Evolutionary conservation across 148 eudicot genomes (phyloP).

Genomic region (Pharnaceum exiguum): DNA sequence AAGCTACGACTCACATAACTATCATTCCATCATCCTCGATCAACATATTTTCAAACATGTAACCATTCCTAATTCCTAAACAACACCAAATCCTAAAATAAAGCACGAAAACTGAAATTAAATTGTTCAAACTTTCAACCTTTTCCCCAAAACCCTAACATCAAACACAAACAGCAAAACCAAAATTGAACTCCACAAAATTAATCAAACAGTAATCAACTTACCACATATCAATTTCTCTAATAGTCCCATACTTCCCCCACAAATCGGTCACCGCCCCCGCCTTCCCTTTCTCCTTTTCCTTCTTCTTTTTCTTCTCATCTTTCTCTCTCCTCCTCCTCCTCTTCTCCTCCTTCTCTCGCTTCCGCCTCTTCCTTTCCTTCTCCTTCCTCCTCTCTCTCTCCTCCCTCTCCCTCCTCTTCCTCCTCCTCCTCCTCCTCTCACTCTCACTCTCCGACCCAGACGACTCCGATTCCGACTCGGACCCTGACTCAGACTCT

Average conservation of each 20-base stretch:
- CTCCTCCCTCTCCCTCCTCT: slow-evolving; percentile 2
- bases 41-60: too few species aligned
- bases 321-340: slow-evolving; percentile 8
- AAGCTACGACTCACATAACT: too few species aligned
- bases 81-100: too few species aligned
- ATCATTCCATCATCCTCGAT: too few species aligned
- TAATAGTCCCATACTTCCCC: slow-evolving; percentile 88
- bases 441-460: slow-evolving; percentile 21
- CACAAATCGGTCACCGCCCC: slow-evolving; percentile 79
- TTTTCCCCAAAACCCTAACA: slow-evolving; percentile 17
- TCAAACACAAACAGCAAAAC: slow-evolving; percentile 5
- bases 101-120: too few species aligned
- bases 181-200: too few species aligned
- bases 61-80: too few species aligned
- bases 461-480: slow-evolving; percentile 29
- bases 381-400: slow-evolving; percentile 18
- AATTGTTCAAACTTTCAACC: slow-evolving; percentile 19
- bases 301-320: slow-evolving; percentile 38
- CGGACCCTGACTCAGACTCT: slow-evolving; percentile 32
- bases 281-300: slow-evolving; percentile 52
- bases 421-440: slow-evolving; percentile 16
- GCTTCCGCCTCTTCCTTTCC: slow-evolving; percentile 22
- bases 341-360: slow-evolving; percentile 22
- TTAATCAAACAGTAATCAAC: background rate
- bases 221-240: slow-evolving; percentile 96